Evolutionary conservation across 805 yeast species (phyloP).

Genomic region (Teunomyces funiuensis): DNA sequence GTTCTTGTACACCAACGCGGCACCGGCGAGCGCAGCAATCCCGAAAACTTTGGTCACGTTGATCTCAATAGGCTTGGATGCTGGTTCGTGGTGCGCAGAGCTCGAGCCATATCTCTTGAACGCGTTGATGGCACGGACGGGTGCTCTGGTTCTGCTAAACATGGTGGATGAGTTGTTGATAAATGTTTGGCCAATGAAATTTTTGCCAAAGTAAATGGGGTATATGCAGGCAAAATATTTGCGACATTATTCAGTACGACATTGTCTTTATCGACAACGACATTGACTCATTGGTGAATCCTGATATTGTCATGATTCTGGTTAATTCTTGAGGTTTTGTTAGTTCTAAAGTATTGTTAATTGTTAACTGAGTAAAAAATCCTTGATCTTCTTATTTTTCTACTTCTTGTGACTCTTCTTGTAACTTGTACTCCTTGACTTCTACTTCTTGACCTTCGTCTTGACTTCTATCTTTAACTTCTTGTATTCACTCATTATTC

Average conservation of each 20-base stretch:
- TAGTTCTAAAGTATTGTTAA: no score
- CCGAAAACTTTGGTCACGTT: constrained; percentile 43
- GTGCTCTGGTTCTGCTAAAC: constrained; percentile 13
- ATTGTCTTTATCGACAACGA: no score
- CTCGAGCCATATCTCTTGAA: constrained; percentile 16
- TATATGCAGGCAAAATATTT: not conserved
- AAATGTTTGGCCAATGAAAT: constrained; percentile 6
- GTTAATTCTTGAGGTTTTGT: no score
- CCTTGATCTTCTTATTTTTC: no score
- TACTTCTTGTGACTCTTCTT: no score
- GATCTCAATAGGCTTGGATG: constrained; percentile 32
- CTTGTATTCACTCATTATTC: not conserved
- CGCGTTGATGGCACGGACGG: constrained; percentile 12
- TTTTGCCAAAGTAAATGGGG: constrained; percentile 7
- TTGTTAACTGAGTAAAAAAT: no score
- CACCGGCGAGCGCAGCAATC: constrained; percentile 40
- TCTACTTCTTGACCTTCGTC: no score
- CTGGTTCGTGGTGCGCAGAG: constrained; percentile 12
- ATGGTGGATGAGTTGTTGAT: constrained; percentile 5
- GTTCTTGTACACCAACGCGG: constrained; percentile 33
- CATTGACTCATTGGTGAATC: no score
- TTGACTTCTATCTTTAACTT: not conserved
- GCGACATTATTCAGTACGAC: not conserved
- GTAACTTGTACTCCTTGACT: not conserved
- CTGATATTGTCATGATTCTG: no score